phyloP scores from a whole-genome alignment of 805 yeast species.

The Starmerella kuoi region DNA sequence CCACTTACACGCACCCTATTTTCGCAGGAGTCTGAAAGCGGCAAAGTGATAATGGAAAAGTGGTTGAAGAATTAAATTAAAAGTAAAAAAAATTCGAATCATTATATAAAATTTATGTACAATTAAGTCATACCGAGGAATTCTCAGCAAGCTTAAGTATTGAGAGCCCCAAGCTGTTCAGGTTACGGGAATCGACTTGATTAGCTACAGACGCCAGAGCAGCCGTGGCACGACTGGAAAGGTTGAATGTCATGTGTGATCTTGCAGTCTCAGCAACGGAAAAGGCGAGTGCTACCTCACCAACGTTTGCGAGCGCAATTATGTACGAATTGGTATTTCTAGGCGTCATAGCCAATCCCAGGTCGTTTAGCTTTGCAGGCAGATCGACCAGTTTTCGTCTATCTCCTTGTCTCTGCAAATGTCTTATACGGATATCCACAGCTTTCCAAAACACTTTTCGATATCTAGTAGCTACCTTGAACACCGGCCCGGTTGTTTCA shows the following conservation, averaged over 20 bases:
- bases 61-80: too few species aligned
- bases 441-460: slow-evolving; percentile 10
- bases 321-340: slow-evolving; percentile 7
- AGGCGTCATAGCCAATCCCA: slow-evolving; percentile 8
- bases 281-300: slow-evolving; percentile 2
- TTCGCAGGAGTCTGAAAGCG: too few species aligned
- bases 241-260: neutral
- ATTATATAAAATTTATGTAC: neutral
- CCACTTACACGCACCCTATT: too few species aligned
- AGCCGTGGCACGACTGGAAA: neutral
- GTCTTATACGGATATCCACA: slow-evolving; percentile 9
- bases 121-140: too few species aligned
- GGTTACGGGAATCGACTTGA: neutral
- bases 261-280: neutral
- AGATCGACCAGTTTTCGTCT: slow-evolving; percentile 5
- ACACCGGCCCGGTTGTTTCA: slow-evolving; percentile 3
- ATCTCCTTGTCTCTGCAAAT: slow-evolving; percentile 2
- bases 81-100: neutral
- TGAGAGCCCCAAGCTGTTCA: neutral
- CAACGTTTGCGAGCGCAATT: slow-evolving; percentile 1
- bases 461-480: slow-evolving; percentile 14
- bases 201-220: neutral
- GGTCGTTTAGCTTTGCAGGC: slow-evolving; percentile 6
- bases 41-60: too few species aligned
- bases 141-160: too few species aligned